Conservation (phyloP, 495 filamentous ascomycete genomes). For the Trichoderma reesei region DNA sequence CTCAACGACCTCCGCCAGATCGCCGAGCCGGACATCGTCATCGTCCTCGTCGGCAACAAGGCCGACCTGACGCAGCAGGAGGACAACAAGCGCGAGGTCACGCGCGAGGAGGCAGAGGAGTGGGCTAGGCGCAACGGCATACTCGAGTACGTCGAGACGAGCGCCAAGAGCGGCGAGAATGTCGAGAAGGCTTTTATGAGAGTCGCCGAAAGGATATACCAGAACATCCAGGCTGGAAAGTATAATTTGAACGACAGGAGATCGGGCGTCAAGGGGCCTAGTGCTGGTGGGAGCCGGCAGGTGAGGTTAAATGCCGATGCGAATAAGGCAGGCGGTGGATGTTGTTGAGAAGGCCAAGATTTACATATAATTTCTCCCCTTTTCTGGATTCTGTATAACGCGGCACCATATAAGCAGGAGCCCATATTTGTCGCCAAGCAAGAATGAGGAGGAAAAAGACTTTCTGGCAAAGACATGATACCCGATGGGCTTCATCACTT, state of each 20-base stretch:
- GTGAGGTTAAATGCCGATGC: constrained; percentile 30
- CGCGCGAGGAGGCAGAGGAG: constrained; percentile 66
- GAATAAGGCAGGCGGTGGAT: constrained; percentile 23
- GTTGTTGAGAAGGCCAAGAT: constrained; percentile 17
- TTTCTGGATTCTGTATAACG: neutral
- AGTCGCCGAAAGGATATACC: constrained; percentile 86
- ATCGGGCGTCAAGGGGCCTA: constrained; percentile 71
- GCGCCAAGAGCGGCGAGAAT: constrained; percentile 83
- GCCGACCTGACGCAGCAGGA: constrained; percentile 55
- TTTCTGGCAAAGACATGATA: neutral
- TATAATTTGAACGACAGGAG: constrained; percentile 92
- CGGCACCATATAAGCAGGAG: neutral
- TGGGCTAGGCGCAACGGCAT: constrained; percentile 80
- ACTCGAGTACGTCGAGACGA: constrained; percentile 89
- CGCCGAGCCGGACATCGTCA: constrained; percentile 85
- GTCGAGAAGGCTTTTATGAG: constrained; percentile 90
- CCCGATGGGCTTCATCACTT: constrained; percentile 8
- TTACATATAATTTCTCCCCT: neutral
- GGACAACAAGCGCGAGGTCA: constrained; percentile 65
- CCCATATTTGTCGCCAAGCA: neutral
- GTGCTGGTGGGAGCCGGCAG: constrained; percentile 42
- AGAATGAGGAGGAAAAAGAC: constrained; percentile 7
- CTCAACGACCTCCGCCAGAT: constrained; percentile 85
- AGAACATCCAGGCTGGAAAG: constrained; percentile 85
- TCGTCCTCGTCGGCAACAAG: constrained; percentile 94